These are phyloP conservation scores for Irpex rosettiformis DNA, from an alignment of 1,284 basidiomycete genomes.

Conservation along the genomic window DNA sequence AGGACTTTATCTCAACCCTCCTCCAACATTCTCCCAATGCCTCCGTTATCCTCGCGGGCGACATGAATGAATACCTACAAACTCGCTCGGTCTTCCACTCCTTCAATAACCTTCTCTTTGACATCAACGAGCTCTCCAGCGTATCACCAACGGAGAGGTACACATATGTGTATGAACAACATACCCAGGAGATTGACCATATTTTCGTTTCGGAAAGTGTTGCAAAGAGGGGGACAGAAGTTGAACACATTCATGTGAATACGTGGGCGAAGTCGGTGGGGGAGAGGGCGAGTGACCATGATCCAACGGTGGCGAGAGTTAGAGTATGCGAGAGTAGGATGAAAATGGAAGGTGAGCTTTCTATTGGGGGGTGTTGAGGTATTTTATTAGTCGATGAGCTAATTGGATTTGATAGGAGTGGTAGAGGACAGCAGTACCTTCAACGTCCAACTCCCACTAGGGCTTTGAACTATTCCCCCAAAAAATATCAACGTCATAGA, in stretches of 20 bases:
- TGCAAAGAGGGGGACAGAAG: constrained; percentile 32
- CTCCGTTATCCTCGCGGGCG: constrained; percentile 54
- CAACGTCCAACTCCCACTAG: too few relatives aligned
- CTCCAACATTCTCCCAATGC: constrained; percentile 42
- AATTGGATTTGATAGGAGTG: too few relatives aligned
- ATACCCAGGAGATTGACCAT: constrained; percentile 58
- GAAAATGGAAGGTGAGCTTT: not conserved
- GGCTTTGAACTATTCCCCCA: too few relatives aligned
- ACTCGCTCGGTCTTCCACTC: constrained; percentile 49
- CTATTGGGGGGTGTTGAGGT: too few relatives aligned
- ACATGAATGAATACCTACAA: constrained; percentile 62
- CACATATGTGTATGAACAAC: constrained; percentile 59
- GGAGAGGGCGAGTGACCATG: constrained; percentile 52
- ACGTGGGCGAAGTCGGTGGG: constrained; percentile 45
- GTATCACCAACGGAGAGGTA: constrained; percentile 52
- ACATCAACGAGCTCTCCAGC: constrained; percentile 48
- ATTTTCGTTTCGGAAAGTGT: constrained; percentile 50
- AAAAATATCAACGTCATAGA: too few relatives aligned
- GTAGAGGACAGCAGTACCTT: too few relatives aligned
- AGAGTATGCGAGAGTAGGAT: constrained; percentile 36
- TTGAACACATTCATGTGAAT: constrained; percentile 56
- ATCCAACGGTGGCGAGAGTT: constrained; percentile 53
- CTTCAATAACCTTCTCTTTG: constrained; percentile 39
- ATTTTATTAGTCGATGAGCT: too few relatives aligned
- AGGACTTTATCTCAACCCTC: constrained; percentile 51